These are phyloP conservation scores for Emergomyces orientalis DNA, from an alignment of 2,329 filamentous ascomycete genomes.

Conservation along the genomic window DNA sequence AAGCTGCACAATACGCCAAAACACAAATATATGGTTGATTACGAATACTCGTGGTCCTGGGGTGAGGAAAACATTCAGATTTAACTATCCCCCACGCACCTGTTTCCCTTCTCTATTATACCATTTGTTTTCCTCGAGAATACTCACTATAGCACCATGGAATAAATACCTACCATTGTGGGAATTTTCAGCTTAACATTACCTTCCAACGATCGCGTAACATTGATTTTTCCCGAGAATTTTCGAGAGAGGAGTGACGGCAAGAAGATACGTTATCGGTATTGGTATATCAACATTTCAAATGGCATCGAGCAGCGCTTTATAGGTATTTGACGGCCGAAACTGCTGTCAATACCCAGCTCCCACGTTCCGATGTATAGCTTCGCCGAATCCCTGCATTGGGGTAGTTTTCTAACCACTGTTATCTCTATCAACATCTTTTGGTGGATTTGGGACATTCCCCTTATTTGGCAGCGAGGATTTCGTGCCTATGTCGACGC, in stretches of 20 bases:
- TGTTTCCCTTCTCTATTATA: background rate
- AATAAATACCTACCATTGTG: background rate
- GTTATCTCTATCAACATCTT: constrained; percentile 1
- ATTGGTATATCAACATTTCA: background rate
- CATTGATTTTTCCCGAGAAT: background rate
- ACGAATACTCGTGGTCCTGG: background rate
- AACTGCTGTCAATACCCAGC: background rate
- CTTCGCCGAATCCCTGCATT: background rate
- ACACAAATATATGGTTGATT: background rate
- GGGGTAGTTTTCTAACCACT: constrained; percentile 1
- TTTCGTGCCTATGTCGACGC: constrained; percentile 6
- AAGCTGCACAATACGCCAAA: background rate
- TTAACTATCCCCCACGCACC: background rate
- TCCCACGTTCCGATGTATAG: background rate
- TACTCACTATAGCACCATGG: background rate
- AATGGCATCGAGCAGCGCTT: background rate
- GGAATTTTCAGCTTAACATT: background rate
- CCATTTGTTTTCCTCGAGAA: background rate
- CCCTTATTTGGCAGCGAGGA: constrained; percentile 2
- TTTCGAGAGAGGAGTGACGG: background rate
- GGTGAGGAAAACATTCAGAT: background rate
- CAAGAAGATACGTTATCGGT: background rate
- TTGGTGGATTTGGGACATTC: constrained; percentile 7
- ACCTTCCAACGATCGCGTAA: background rate
- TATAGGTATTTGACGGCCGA: background rate